Evolutionary conservation across 2,329 filamentous ascomycete genomes (phyloP).

Genomic region (Knoxdaviesia proteae): DNA sequence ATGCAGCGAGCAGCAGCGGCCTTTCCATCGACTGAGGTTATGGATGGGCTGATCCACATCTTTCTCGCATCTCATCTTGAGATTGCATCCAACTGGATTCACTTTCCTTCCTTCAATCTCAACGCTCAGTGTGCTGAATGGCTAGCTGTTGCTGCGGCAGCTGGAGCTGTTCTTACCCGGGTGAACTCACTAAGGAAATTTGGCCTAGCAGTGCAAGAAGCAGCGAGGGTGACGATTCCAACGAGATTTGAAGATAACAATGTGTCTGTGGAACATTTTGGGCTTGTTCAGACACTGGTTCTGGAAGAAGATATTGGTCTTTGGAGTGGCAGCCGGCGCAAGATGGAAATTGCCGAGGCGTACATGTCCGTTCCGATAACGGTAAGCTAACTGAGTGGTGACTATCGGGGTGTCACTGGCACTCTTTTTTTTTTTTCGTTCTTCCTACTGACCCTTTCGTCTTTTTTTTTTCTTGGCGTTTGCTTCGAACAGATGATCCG

Average conservation of each 20-base stretch:
- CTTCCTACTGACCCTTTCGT: conserved; percentile 5
- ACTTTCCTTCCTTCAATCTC: conserved; percentile 36
- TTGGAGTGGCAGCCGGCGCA: conserved; percentile 32
- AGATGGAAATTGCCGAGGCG: conserved; percentile 35
- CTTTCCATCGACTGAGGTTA: conserved; percentile 37
- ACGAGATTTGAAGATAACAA: conserved; percentile 26
- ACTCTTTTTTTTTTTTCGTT: background rate
- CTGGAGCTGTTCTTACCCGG: conserved; percentile 37
- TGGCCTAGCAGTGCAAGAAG: conserved; percentile 32
- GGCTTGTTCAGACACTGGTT: conserved; percentile 27
- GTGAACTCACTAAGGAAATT: conserved; percentile 38
- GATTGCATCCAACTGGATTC: conserved; percentile 38
- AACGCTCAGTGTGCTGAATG: conserved; percentile 36
- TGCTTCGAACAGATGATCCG: conserved; percentile 23
- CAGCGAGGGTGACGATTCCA: conserved; percentile 17
- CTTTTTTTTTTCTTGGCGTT: no score
- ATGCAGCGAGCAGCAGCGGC: conserved; percentile 33
- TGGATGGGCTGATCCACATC: conserved; percentile 40
- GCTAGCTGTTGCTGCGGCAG: conserved; percentile 35
- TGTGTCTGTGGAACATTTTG: conserved; percentile 21
- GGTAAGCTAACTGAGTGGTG: conserved; percentile 11
- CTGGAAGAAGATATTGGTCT: conserved; percentile 27
- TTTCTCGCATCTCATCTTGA: conserved; percentile 35
- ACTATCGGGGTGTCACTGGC: background rate
- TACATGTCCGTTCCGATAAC: conserved; percentile 23